phyloP scores from a whole-genome alignment of 2,329 filamentous ascomycete species.

The Stagonosporopsis cucurbitacearum region DNA sequence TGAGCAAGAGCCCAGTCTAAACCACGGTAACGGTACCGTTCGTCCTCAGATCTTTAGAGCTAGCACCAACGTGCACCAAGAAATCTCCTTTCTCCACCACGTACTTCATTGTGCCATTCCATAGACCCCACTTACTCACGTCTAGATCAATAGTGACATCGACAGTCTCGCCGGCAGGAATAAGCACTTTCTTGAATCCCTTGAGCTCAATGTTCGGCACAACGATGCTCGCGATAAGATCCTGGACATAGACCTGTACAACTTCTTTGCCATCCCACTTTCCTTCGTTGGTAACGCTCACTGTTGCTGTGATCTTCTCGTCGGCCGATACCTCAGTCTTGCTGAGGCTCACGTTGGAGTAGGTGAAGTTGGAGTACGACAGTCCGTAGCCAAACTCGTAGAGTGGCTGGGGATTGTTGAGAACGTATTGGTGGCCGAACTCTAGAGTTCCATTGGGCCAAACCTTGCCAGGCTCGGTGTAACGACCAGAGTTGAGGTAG shows the following conservation, averaged over 20 bases:
- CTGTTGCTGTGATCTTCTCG: constrained; percentile 64
- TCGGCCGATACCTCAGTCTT: constrained; percentile 55
- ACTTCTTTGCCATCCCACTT: constrained; percentile 68
- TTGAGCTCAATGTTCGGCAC: constrained; percentile 70
- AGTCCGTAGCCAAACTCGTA: constrained; percentile 73
- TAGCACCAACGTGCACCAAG: constrained; percentile 64
- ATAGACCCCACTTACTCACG: constrained; percentile 61
- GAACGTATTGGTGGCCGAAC: constrained; percentile 71
- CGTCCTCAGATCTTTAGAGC: constrained; percentile 62
- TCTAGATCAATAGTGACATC: constrained; percentile 60
- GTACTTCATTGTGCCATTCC: constrained; percentile 69
- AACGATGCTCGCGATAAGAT: constrained; percentile 66
- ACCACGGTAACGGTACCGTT: constrained; percentile 64
- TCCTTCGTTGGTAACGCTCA: constrained; percentile 67
- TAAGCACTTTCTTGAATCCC: constrained; percentile 70
- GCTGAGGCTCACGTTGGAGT: constrained; percentile 61
- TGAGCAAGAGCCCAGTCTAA: background rate
- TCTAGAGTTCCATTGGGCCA: constrained; percentile 65
- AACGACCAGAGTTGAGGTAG: constrained; percentile 70
- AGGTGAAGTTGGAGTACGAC: constrained; percentile 69
- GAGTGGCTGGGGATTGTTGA: constrained; percentile 64
- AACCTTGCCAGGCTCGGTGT: constrained; percentile 59
- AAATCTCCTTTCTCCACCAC: constrained; percentile 77
- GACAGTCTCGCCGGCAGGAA: constrained; percentile 66
- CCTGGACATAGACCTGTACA: constrained; percentile 71